Evolutionary conservation across 1,284 basidiomycete species (phyloP).

Genomic region (Pterulicium gracile): DNA sequence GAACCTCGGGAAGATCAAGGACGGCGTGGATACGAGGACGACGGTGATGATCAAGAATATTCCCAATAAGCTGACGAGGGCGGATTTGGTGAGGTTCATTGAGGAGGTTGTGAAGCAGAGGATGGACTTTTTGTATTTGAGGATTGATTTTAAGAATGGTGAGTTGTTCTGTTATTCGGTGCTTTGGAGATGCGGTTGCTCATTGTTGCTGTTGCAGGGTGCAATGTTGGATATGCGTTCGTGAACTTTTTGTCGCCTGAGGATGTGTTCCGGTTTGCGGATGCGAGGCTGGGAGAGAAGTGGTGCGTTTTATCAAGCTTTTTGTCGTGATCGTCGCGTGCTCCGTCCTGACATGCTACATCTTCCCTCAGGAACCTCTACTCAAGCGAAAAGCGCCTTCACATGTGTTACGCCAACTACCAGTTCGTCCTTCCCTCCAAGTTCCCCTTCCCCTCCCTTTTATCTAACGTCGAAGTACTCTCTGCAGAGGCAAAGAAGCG

Average conservation of each 20-base stretch:
- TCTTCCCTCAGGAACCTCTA: constrained; percentile 68
- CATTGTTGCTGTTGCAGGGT: constrained; percentile 36
- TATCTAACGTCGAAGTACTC: constrained; percentile 7
- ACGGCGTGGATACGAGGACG: constrained; percentile 69
- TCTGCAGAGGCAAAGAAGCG: constrained; percentile 68
- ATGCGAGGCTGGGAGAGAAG: constrained; percentile 60
- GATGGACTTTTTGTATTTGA: constrained; percentile 77
- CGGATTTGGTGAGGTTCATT: constrained; percentile 62
- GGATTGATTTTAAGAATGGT: constrained; percentile 80
- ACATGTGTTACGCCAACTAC: constrained; percentile 82
- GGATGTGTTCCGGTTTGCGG: constrained; percentile 68
- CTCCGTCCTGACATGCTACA: constrained; percentile 3
- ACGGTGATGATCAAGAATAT: constrained; percentile 87
- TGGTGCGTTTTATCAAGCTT: constrained; percentile 34
- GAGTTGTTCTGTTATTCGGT: constrained; percentile 13
- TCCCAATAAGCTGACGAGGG: constrained; percentile 80
- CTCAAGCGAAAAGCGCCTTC: constrained; percentile 76
- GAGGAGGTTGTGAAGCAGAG: constrained; percentile 52
- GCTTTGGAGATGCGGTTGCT: neutral
- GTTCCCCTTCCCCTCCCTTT: constrained; percentile 4
- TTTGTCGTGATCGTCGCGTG: constrained; percentile 7
- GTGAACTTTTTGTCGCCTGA: constrained; percentile 77
- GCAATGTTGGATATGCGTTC: constrained; percentile 81
- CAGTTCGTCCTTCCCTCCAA: constrained; percentile 43
- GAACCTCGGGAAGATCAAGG: constrained; percentile 59